Conservation (phyloP, 2,329 filamentous ascomycete genomes). For the Verticillium alfalfae region DNA sequence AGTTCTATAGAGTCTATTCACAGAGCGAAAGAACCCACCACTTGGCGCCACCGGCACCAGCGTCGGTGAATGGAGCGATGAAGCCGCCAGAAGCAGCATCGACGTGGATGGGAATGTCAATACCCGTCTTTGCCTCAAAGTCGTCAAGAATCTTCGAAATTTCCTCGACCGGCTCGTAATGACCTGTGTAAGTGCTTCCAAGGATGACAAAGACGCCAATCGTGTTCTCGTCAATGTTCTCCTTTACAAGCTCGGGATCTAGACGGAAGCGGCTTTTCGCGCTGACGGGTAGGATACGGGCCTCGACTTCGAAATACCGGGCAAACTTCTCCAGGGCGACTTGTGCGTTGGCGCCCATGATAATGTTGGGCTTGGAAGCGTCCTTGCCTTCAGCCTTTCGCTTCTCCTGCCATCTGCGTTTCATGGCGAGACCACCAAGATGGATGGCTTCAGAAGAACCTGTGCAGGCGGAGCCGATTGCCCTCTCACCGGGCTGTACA, state of each 20-base stretch:
- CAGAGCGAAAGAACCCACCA: constrained; percentile 34
- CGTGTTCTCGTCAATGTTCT: constrained; percentile 70
- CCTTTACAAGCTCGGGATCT: constrained; percentile 56
- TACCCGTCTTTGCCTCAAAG: constrained; percentile 54
- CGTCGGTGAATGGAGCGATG: constrained; percentile 55
- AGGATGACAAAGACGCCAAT: constrained; percentile 72
- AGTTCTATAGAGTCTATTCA: background rate
- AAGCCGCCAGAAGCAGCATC: constrained; percentile 58
- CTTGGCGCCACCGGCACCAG: constrained; percentile 47
- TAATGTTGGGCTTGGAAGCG: constrained; percentile 60
- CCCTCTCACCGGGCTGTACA: constrained; percentile 53
- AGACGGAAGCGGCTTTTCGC: constrained; percentile 55
- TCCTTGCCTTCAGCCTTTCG: constrained; percentile 56
- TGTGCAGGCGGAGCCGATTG: constrained; percentile 64
- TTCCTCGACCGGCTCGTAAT: constrained; percentile 67
- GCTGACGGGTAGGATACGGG: constrained; percentile 57
- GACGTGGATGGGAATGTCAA: constrained; percentile 64
- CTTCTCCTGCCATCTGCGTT: constrained; percentile 66
- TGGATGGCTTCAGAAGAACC: constrained; percentile 69
- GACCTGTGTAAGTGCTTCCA: constrained; percentile 67
- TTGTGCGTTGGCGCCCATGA: constrained; percentile 71
- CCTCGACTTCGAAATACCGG: constrained; percentile 68
- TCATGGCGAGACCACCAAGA: constrained; percentile 67
- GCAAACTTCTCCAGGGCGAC: constrained; percentile 70
- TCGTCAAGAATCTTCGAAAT: constrained; percentile 60